Conservation (phyloP, 139 green algal species). For the Mesostigma viride region DNA sequence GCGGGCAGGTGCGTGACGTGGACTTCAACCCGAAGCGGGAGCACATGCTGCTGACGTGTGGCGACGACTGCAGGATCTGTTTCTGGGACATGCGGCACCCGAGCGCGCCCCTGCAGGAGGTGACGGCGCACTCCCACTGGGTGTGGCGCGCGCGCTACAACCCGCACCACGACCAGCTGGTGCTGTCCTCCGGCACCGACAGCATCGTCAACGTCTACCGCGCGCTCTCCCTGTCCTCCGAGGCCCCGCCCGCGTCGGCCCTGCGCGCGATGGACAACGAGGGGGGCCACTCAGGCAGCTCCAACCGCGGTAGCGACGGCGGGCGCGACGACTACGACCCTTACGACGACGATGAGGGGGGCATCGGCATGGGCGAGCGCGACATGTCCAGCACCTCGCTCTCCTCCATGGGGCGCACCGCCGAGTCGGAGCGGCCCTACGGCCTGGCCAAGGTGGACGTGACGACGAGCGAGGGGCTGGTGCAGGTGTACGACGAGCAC, state of each 20-base stretch:
- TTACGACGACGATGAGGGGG: neutral
- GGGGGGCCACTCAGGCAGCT: no score
- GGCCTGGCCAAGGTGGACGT: neutral
- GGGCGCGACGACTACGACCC: neutral
- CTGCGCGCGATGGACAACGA: no score
- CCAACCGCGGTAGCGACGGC: neutral
- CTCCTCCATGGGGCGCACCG: no score
- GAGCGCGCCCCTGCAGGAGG: constrained; percentile 40
- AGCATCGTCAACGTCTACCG: neutral
- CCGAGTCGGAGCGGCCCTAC: no score
- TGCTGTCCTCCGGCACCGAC: constrained; percentile 37
- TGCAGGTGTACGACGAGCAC: constrained; percentile 60
- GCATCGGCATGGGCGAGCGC: neutral
- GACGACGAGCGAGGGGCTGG: constrained; percentile 38
- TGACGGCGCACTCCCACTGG: constrained; percentile 67
- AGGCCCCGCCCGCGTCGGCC: no score
- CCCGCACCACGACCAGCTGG: constrained; percentile 51
- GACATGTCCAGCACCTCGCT: neutral
- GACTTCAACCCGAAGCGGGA: constrained; percentile 46
- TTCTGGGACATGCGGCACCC: constrained; percentile 60
- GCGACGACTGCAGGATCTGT: constrained; percentile 66
- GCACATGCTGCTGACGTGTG: constrained; percentile 37
- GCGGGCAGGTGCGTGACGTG: constrained; percentile 55
- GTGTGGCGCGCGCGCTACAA: constrained; percentile 62
- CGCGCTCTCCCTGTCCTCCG: neutral